A percentile compares a stretch with the other conserved stretches of the same genome.
phyloP scores from a whole-genome alignment of 2,329 filamentous ascomycete genomes.

The Alternaria sp. region DNA sequence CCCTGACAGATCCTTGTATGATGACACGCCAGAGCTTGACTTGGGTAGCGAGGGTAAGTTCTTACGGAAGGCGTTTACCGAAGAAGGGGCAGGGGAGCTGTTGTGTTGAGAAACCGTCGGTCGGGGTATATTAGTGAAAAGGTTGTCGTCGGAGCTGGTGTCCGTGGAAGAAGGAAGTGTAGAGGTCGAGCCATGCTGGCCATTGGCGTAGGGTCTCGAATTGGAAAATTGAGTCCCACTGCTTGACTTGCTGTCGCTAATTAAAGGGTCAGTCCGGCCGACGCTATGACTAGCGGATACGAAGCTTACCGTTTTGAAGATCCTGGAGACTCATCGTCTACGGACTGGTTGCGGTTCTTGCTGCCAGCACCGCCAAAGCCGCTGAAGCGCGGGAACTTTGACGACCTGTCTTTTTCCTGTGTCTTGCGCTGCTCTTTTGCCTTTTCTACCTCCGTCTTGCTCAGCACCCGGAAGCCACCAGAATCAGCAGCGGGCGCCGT shows the following conservation, averaged over 20 bases:
- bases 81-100: constrained; percentile 39
- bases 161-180: constrained; percentile 54
- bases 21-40: constrained; percentile 31
- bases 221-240: constrained; percentile 48
- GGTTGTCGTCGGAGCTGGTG: constrained; percentile 49
- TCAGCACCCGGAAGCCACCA: constrained; percentile 48
- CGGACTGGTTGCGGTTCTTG: constrained; percentile 47
- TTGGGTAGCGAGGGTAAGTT: constrained; percentile 40
- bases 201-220: constrained; percentile 48
- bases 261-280: constrained; percentile 39
- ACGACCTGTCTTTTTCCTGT: constrained; percentile 43
- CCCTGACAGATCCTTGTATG: constrained; percentile 27
- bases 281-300: constrained; percentile 31
- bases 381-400: constrained; percentile 48
- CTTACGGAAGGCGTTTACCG: constrained; percentile 35
- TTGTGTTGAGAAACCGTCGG: constrained; percentile 41
- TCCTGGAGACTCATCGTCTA: constrained; percentile 48
- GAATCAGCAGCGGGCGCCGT: constrained; percentile 32
- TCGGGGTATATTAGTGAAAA: constrained; percentile 46
- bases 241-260: constrained; percentile 54
- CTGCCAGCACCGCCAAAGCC: constrained; percentile 38
- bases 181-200: constrained; percentile 49
- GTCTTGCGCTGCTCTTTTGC: constrained; percentile 39
- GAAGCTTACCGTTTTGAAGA: constrained; percentile 49
- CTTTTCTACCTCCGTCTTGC: constrained; percentile 43